These are phyloP conservation scores for Phytophthora citricola DNA, from an alignment of 352 stramenopile genomes.

Conservation along the genomic window DNA sequence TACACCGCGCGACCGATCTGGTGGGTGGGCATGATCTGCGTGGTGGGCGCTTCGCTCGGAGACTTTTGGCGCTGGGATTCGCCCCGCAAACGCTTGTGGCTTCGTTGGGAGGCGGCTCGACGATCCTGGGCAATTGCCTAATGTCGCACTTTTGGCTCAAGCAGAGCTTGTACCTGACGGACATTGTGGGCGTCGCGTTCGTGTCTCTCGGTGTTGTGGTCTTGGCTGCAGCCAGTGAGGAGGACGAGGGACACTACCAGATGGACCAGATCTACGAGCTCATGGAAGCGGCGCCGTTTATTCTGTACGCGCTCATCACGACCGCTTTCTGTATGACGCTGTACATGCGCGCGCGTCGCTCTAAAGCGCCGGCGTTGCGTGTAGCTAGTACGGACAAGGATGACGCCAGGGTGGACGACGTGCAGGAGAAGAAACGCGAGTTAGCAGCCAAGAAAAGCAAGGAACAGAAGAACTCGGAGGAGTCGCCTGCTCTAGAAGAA, in stretches of 20 bases:
- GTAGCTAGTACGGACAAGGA: slow-evolving; percentile 68
- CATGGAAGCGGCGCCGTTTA: slow-evolving; percentile 82
- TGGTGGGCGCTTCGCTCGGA: slow-evolving; percentile 81
- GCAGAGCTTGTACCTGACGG: slow-evolving; percentile 86
- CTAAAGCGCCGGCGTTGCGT: slow-evolving; percentile 79
- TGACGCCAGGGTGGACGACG: slow-evolving; percentile 50
- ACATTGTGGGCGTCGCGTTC: slow-evolving; percentile 76
- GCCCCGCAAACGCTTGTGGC: slow-evolving; percentile 87
- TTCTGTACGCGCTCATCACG: slow-evolving; percentile 83
- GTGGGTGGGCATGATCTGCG: slow-evolving; percentile 90
- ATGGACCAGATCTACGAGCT: slow-evolving; percentile 89
- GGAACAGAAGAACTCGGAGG: slow-evolving; percentile 28
- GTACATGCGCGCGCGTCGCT: slow-evolving; percentile 81
- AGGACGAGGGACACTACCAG: slow-evolving; percentile 80
- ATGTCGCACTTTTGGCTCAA: slow-evolving; percentile 90
- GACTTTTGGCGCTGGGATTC: slow-evolving; percentile 91
- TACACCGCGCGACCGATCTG: slow-evolving; percentile 88
- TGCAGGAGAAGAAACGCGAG: slow-evolving; percentile 65
- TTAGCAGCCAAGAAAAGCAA: slow-evolving; percentile 38
- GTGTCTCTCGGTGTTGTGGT: slow-evolving; percentile 85
- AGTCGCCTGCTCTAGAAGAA: slow-evolving; percentile 40
- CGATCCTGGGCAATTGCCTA: slow-evolving; percentile 85
- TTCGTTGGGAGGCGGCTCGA: slow-evolving; percentile 81
- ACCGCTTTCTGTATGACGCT: slow-evolving; percentile 86
- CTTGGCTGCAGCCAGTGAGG: slow-evolving; percentile 73